Evolutionary conservation across 257 asterid species (phyloP).

Genomic region (Lithospermum erythrorhizon): DNA sequence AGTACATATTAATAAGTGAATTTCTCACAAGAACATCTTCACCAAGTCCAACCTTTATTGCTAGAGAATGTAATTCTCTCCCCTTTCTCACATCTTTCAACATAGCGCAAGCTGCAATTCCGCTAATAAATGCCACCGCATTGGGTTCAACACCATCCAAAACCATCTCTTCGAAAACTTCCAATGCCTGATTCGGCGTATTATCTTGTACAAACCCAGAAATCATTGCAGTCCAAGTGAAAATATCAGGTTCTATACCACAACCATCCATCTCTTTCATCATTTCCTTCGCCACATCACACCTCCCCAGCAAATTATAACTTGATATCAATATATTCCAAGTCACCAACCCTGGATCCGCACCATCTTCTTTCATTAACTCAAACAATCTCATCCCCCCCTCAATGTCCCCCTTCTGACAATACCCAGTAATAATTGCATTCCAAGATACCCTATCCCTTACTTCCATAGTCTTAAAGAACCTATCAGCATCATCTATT

Average conservation of each 20-base stretch:
- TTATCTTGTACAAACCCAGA: slow-evolving; percentile 57
- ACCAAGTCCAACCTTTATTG: slow-evolving; percentile 46
- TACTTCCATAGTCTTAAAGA: slow-evolving; percentile 37
- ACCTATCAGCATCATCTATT: slow-evolving; percentile 37
- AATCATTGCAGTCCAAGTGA: slow-evolving; percentile 63
- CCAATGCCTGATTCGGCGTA: slow-evolving; percentile 36
- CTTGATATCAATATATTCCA: slow-evolving; percentile 64
- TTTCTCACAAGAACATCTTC: slow-evolving; percentile 55
- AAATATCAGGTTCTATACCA: slow-evolving; percentile 54
- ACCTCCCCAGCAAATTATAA: slow-evolving; percentile 47
- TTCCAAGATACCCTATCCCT: slow-evolving; percentile 71
- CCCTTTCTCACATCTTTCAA: slow-evolving; percentile 53
- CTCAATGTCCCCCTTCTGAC: slow-evolving; percentile 33
- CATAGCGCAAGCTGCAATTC: slow-evolving; percentile 46
- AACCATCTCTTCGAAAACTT: slow-evolving; percentile 46
- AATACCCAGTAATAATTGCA: slow-evolving; percentile 54
- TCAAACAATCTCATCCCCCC: slow-evolving; percentile 43
- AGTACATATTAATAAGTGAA: slow-evolving; percentile 67
- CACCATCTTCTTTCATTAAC: slow-evolving; percentile 40
- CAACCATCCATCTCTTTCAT: slow-evolving; percentile 50
- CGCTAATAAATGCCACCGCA: slow-evolving; percentile 52
- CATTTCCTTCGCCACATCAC: slow-evolving; percentile 43
- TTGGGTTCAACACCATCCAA: slow-evolving; percentile 49
- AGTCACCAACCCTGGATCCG: slow-evolving; percentile 50
- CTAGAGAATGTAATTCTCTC: slow-evolving; percentile 50